phyloP scores from a whole-genome alignment of 2,329 filamentous ascomycete species.

The Verticillium nubilum region DNA sequence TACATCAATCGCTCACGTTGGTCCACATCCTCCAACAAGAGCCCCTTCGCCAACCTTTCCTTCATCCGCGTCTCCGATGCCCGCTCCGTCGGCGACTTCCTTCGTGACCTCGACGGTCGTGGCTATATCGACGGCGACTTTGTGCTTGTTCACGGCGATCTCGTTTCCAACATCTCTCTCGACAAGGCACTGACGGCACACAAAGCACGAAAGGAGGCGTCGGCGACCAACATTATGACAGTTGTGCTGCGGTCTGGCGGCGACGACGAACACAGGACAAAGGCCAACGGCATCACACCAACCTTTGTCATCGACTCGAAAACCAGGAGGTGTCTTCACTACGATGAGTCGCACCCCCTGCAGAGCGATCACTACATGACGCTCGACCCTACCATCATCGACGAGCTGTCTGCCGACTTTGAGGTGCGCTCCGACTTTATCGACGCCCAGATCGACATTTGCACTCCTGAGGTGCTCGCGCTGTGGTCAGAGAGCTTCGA shows the following conservation, averaged over 20 bases:
- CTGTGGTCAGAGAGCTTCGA: conserved; percentile 98
- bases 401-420: conserved; percentile 63
- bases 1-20: conserved; percentile 77
- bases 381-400: conserved; percentile 75
- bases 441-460: conserved; percentile 94
- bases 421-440: conserved; percentile 84
- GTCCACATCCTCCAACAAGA: conserved; percentile 50
- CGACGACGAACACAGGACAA: conserved; percentile 64
- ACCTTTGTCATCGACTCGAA: conserved; percentile 82
- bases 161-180: conserved; percentile 86
- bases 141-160: conserved; percentile 84
- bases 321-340: conserved; percentile 80
- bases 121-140: conserved; percentile 87
- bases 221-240: conserved; percentile 97
- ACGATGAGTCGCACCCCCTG: conserved; percentile 79
- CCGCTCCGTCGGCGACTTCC: conserved; percentile 84
- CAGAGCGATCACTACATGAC: conserved; percentile 60
- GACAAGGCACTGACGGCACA: conserved; percentile 74
- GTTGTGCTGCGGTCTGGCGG: conserved; percentile 81
- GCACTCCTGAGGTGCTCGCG: conserved; percentile 89
- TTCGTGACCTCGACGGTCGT: conserved; percentile 86
- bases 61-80: conserved; percentile 82
- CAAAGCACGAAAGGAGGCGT: conserved; percentile 70
- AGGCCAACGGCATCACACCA: conserved; percentile 68
- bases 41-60: conserved; percentile 72